Base-by-base conservation (phyloP, 768 basidiomycete genomes). In the Leucocoprinus leucothites region DNA sequence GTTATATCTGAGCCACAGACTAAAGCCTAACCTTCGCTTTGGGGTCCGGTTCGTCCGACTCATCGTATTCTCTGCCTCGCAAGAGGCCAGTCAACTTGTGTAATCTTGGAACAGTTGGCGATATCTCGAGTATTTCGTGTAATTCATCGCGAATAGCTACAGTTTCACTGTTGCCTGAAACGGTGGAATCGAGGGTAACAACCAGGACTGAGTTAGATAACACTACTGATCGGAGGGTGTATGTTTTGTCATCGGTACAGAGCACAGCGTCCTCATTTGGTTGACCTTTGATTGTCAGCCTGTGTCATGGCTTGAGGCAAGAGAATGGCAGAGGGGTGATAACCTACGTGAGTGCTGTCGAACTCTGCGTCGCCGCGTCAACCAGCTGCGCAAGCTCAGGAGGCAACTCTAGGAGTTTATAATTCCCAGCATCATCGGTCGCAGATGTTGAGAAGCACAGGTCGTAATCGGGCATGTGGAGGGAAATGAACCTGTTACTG, bases 141-240 rank as follows among this genome's bases (percentile, higher is more conserved):
- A 94, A 72, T 61, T 87, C 86, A 60, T 94, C 91, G 49, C 87
- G 82, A 49, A 97, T 86, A 51, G 87, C 80, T 9, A 91, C 74
- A 1, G 72, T 69, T 43, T 80, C 74, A 18, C 71, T 65, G 14
- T 35, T 46, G 34, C 50, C 43, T 1, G 66, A 60, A n/a, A 63
- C 65, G 6, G 67, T 60, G 24, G 63, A 52, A 25, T 61, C 65
- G 62, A 72, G 73, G 2, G 85, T 84, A 57, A 89, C 76, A 42
- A 98, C 80, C 11, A 94, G 74, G 31, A 95, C 71, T 0, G 93
- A 87, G 68, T 98, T 98, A 16, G 94, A 97, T 45, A 97, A 74
- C 8, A 80, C 78, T n/a, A 98, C 86, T 0, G 94, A 89, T 53
- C 95, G 86, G 24, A 98, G 72, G 1, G 81, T 65, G 65, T 88